These are phyloP conservation scores for Novakomyces olei DNA, from an alignment of 805 yeast genomes.

Conservation along the genomic window DNA sequence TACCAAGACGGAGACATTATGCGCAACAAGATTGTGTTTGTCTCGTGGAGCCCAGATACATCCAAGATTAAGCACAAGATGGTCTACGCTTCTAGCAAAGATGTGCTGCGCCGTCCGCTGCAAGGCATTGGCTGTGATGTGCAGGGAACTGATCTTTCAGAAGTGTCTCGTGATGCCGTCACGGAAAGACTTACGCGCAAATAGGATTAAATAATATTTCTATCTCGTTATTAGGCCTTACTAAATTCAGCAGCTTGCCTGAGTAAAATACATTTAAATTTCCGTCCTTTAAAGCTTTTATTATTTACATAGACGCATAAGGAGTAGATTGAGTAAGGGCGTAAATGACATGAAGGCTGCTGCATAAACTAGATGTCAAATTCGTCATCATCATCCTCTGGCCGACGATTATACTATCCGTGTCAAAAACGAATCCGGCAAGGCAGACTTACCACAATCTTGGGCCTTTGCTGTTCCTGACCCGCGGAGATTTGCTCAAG, in stretches of 20 bases:
- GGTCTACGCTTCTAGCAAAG: slow-evolving; percentile 97
- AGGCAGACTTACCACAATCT: slow-evolving; percentile 35
- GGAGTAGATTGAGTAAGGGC: too few relatives aligned
- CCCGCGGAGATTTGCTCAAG: slow-evolving; percentile 62
- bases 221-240: neutral
- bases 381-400: too few relatives aligned
- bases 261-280: too few relatives aligned
- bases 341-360: too few relatives aligned
- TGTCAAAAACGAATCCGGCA: too few relatives aligned
- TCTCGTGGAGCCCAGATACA: slow-evolving; percentile 94
- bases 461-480: slow-evolving; percentile 32
- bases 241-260: too few relatives aligned
- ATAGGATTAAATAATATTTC: neutral
- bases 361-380: too few relatives aligned
- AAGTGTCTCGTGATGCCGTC: slow-evolving; percentile 85
- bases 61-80: slow-evolving; percentile 80
- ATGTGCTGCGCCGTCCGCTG: slow-evolving; percentile 89
- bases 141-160: slow-evolving; percentile 96
- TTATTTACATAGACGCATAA: too few relatives aligned
- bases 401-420: too few relatives aligned
- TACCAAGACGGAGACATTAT: slow-evolving; percentile 84
- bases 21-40: slow-evolving; percentile 55
- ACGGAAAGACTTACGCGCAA: slow-evolving; percentile 42
- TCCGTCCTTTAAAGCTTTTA: too few relatives aligned
- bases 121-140: slow-evolving; percentile 86